Evolutionary conservation across 768 basidiomycete genomes (phyloP), one percentile per base, ranked within the genome.

Genomic region (Trametes cubensis): DNA sequence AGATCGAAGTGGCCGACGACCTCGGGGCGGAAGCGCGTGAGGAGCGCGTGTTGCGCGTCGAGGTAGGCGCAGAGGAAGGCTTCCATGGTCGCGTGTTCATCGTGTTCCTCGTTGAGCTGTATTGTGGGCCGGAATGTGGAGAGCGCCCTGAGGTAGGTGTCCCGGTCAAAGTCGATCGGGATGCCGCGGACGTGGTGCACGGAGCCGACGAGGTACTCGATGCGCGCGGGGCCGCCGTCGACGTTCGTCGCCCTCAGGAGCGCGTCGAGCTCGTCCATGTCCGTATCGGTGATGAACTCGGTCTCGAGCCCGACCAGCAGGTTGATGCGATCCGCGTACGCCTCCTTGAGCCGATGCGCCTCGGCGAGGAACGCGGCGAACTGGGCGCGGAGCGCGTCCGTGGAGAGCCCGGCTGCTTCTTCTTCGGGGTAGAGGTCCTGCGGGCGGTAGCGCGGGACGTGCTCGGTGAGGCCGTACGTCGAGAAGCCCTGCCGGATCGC

Each of bases 351-450:
- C 7, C 87, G 85, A 67, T 89, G 85, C 1, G 95, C 95, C 76
- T 94, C 91, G 20, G 73, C 71, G 18, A 98, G 73, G 74, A 94
- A 98, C 15, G 73, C 75, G 38, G 83, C 77, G 73, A 95, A 99
- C 65, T 90, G 90, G 1, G 73, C 67, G 15, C 72, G 71, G 28
- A 98, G 81, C 45, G 75, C 78, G 46, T 77, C 73, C 3, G 84
- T 75, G 6, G 82, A 73, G 49, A 90, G 62, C 38, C 79, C 83
- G 66, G 78, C 76, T 92, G 96, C 34, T 4, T 34, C 6, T 86
- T 99, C 97, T 79, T 98, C 97, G 20, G 96, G 95, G 73, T 97
- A 98, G 28, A 98, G 78, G 72, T 99, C 95, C 38, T 81, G 73
- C 2, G 68, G 60, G 60, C 93, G 82, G 75, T 95, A 96, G 26